phyloP scores from a whole-genome alignment of 768 basidiomycete species.

The Coprinopsis sp. region DNA sequence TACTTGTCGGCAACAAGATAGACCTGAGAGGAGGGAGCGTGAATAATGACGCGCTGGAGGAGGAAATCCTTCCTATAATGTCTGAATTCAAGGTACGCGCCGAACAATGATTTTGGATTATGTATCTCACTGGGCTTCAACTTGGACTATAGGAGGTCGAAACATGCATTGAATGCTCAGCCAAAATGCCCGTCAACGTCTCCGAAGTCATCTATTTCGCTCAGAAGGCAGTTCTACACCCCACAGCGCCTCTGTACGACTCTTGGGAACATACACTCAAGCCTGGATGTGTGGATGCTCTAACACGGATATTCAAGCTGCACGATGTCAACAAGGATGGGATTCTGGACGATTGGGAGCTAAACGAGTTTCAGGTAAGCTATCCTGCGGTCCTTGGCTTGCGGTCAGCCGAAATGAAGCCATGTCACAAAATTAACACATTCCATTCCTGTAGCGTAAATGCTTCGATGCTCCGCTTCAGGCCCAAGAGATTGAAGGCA shows the following conservation, averaged over 20 bases:
- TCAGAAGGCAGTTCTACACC: slow-evolving; percentile 95
- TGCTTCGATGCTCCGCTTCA: slow-evolving; percentile 94
- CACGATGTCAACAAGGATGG: slow-evolving; percentile 96
- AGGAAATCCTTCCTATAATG: slow-evolving; percentile 96
- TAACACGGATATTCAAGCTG: slow-evolving; percentile 92
- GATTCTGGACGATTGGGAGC: slow-evolving; percentile 79
- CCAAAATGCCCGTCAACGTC: slow-evolving; percentile 83
- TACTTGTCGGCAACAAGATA: slow-evolving; percentile 98
- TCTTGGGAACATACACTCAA: slow-evolving; percentile 95
- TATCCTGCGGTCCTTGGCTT: neutral
- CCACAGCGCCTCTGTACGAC: slow-evolving; percentile 95
- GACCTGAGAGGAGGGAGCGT: slow-evolving; percentile 91
- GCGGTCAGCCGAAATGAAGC: slow-evolving; percentile 6
- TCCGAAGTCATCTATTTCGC: slow-evolving; percentile 99
- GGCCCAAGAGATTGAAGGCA: slow-evolving; percentile 91
- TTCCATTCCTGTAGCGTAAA: slow-evolving; percentile 87
- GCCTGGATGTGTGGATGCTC: slow-evolving; percentile 82
- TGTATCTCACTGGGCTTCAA: slow-evolving; percentile 7
- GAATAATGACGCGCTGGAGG: slow-evolving; percentile 90
- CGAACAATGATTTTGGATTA: neutral
- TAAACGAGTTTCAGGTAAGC: slow-evolving; percentile 94
- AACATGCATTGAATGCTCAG: slow-evolving; percentile 97
- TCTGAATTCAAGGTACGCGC: slow-evolving; percentile 87
- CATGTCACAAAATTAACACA: slow-evolving; percentile 5
- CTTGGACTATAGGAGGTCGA: slow-evolving; percentile 80